Base-by-base conservation (phyloP, 345 rosid species). In the Sisymbrium irio region DNA sequence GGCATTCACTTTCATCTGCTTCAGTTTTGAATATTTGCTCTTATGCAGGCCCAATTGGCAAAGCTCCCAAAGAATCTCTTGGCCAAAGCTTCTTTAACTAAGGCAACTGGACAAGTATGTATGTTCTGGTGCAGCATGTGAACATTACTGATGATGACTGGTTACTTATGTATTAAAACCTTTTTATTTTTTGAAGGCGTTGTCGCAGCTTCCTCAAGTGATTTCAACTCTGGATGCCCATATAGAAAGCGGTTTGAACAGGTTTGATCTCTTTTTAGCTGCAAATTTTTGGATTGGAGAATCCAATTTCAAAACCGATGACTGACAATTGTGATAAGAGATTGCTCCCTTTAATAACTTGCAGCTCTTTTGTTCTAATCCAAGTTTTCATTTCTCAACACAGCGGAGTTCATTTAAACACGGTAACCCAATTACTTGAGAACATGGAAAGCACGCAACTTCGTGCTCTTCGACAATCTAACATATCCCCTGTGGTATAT, bases 21-120 rank as follows among this genome's bases (percentile, higher is more conserved):
- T 30, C 19, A 18, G 6, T 22, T 53, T 32, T 32, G 19, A 45
- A 15, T 56, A 12, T 45, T 36, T 9, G 28, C 17, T 65, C 33
- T 77, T 1, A 15, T 82, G 76, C 80, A 93, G 97, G 83, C 81
- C 4, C 87, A 83, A 42, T 79, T 94, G 7, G 79, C 61, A 67
- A 89, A 85, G 75, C 90, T 91, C 45, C 96, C 98, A 12, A 94
- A 87, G 80, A 88, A 84, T 76, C 95, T 94, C 55, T 73, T 89
- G 84, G 93, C 88, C 0, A 89, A 88, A 77, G 67, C 84, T n/a
- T 82, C 90, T 7, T 78, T 82, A 25, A 85, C 89, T 60, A 88
- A 82, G 84, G 88, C 89, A 60, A 94, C 93, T 14, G 89, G 85
- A 68, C 91, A 85, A 63, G 97, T 91, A 76, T 65, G 87, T 78